Evolutionary conservation across 2,329 filamentous ascomycete species (phyloP).

Genomic region (Tolypocladium album): DNA sequence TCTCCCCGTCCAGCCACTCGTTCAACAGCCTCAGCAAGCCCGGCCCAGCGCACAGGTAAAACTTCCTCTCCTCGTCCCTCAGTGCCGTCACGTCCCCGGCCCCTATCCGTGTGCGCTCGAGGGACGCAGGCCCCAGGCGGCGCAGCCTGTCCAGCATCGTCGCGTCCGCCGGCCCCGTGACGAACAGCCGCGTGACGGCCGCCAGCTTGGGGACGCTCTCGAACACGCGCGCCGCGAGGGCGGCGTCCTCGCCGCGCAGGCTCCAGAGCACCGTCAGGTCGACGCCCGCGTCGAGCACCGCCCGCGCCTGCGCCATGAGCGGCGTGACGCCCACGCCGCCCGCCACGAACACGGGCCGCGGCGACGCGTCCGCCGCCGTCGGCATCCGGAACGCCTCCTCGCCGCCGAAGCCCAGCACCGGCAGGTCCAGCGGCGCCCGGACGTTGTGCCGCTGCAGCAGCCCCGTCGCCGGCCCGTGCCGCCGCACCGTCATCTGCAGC

Average conservation of each 20-base stretch:
- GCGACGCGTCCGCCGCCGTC: conserved; percentile 2
- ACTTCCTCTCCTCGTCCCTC: conserved; percentile 31
- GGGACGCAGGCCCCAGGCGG: conserved; percentile 18
- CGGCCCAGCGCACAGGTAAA: conserved; percentile 38
- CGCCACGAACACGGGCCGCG: conserved; percentile 51
- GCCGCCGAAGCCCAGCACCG: conserved; percentile 65
- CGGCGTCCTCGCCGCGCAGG: conserved; percentile 48
- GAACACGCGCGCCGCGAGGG: conserved; percentile 51
- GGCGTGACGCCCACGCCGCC: conserved; percentile 80
- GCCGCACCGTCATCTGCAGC: conserved; percentile 63
- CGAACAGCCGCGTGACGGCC: conserved; percentile 45
- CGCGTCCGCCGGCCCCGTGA: conserved; percentile 41
- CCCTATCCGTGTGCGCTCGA: conserved; percentile 27
- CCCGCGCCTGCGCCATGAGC: conserved; percentile 54
- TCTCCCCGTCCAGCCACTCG: conserved; percentile 43
- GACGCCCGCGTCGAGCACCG: conserved; percentile 26
- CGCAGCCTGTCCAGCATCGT: conserved; percentile 23
- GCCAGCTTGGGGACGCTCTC: conserved; percentile 39
- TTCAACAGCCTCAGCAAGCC: conserved; percentile 28
- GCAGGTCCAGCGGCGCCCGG: conserved; percentile 46
- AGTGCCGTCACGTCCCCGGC: conserved; percentile 29
- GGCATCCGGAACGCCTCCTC: conserved; percentile 31
- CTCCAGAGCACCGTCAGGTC: conserved; percentile 58
- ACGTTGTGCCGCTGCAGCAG: conserved; percentile 51
- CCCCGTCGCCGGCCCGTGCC: conserved; percentile 57